A percentile compares a stretch with the other conserved stretches of the same genome.
These are phyloP conservation scores for Russula ochroleuca DNA, from an alignment of 768 basidiomycete genomes.

Conservation along the genomic window DNA sequence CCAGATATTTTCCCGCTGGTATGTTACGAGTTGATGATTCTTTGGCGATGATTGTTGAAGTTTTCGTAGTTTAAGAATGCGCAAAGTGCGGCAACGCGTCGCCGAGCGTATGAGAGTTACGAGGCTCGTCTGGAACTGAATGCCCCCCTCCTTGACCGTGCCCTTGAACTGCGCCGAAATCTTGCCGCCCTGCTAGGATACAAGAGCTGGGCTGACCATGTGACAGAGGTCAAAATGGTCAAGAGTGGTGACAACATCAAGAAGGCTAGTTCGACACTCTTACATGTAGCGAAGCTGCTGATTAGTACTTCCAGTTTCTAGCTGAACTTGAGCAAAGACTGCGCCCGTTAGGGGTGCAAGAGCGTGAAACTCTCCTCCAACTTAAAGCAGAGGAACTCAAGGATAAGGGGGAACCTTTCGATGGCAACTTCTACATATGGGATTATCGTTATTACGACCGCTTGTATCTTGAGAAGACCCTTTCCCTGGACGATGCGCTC, in stretches of 20 bases:
- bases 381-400: constrained; percentile 74
- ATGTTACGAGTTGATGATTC: constrained; percentile 30
- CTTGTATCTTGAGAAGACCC: constrained; percentile 58
- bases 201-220: constrained; percentile 77
- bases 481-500: constrained; percentile 68
- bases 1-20: constrained; percentile 79
- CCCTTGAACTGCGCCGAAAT: constrained; percentile 63
- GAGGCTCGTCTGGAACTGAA: constrained; percentile 69
- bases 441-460: constrained; percentile 77
- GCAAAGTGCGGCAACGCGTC: constrained; percentile 62
- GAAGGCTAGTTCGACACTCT: constrained; percentile 40
- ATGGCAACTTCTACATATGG: constrained; percentile 77
- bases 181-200: constrained; percentile 68
- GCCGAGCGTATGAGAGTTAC: constrained; percentile 57
- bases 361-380: constrained; percentile 59
- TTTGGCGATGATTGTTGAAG: background rate
- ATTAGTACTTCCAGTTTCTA: constrained; percentile 52
- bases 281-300: background rate
- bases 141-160: constrained; percentile 62
- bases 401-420: constrained; percentile 54
- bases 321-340: constrained; percentile 71
- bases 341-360: constrained; percentile 64
- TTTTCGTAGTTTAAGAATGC: constrained; percentile 70
- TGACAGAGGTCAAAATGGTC: constrained; percentile 84
- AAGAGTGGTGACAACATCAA: constrained; percentile 60